Conservation (phyloP, 805 yeast genomes). For the Yamadazyma tumulicola region DNA sequence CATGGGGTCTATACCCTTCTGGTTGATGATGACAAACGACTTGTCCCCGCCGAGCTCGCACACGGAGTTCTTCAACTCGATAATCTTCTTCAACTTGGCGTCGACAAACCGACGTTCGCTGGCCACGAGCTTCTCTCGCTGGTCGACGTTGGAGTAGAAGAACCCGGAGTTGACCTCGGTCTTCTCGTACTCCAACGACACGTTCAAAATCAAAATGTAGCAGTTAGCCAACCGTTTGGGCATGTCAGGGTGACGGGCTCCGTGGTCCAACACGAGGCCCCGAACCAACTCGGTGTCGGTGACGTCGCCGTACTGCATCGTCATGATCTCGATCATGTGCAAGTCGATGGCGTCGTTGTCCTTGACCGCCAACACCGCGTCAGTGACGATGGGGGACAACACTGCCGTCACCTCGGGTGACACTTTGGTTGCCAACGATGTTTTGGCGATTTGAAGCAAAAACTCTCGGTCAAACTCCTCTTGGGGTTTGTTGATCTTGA, state of each 20-base stretch:
- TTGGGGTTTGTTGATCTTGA: slow-evolving; percentile 51
- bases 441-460: slow-evolving; percentile 84
- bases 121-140: slow-evolving; percentile 90
- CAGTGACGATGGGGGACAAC: slow-evolving; percentile 91
- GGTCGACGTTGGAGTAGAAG: slow-evolving; percentile 92
- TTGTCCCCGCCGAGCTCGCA: slow-evolving; percentile 69
- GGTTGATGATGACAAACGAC: slow-evolving; percentile 92
- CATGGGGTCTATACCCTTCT: slow-evolving; percentile 98
- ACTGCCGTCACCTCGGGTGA: slow-evolving; percentile 71
- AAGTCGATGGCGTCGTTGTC: slow-evolving; percentile 61
- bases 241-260: slow-evolving; percentile 99
- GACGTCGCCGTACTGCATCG: slow-evolving; percentile 91
- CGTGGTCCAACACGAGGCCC: slow-evolving; percentile 95
- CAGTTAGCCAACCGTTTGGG: slow-evolving; percentile 86
- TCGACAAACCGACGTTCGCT: slow-evolving; percentile 93
- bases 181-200: slow-evolving; percentile 93
- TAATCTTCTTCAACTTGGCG: slow-evolving; percentile 84
- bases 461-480: slow-evolving; percentile 74
- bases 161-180: slow-evolving; percentile 97
- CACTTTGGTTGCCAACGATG: slow-evolving; percentile 86
- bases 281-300: slow-evolving; percentile 77
- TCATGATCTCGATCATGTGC: slow-evolving; percentile 97
- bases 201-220: slow-evolving; percentile 80
- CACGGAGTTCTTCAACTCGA: slow-evolving; percentile 89
- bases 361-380: slow-evolving; percentile 83